Base-by-base conservation (phyloP, 2,329 filamentous ascomycete species). In the Aspergillus sojae region DNA sequence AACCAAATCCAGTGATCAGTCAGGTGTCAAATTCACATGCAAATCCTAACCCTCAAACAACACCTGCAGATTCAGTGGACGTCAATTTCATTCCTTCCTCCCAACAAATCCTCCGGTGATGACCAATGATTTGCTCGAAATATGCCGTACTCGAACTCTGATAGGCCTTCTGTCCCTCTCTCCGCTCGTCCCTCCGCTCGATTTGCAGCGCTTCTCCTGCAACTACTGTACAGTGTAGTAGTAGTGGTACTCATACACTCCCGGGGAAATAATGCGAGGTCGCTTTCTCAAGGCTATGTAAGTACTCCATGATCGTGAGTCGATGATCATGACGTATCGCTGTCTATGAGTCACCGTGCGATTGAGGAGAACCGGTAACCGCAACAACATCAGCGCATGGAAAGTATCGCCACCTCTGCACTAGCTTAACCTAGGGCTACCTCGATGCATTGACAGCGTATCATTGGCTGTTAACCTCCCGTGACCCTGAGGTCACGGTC, bases 11-110 rank as follows among this genome's bases (percentile, higher is more conserved):
- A 53, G 50, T 21, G 26, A n/a, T 14, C 7, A 11, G n/a, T 54
- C 52, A 54, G 28, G 52, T 54, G 56, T 48, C 41, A n/a, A 16
- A 32, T 45, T 58, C 28, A 46, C 56, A 58, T 58, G 45, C 36
- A 45, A 58, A 34, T 16, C 26, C 6, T 19, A 46, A 14, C 43
- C 43, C 43, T 46, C 43, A 46, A 41, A n/a, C 39, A 41, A 41
- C 39, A 41, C 7, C 39, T 41, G 39, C 39, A 41, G 39, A n/a
- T n/a, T 41, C 39, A 41, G 19, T n/a, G 39, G 16, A 19, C 16
- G 39, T 41, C 19, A 41, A 41, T 41, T 41, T 41, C 26, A 28
- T 28, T 28, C 39, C 9, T 26, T 26, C 19, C 46, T 12, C 30
- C 26, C 52, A 39, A 55, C 52, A 39, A 55, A 39, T 55, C 32